Conservation (phyloP, 1,284 basidiomycete genomes). For the Sporisorium scitamineum region DNA sequence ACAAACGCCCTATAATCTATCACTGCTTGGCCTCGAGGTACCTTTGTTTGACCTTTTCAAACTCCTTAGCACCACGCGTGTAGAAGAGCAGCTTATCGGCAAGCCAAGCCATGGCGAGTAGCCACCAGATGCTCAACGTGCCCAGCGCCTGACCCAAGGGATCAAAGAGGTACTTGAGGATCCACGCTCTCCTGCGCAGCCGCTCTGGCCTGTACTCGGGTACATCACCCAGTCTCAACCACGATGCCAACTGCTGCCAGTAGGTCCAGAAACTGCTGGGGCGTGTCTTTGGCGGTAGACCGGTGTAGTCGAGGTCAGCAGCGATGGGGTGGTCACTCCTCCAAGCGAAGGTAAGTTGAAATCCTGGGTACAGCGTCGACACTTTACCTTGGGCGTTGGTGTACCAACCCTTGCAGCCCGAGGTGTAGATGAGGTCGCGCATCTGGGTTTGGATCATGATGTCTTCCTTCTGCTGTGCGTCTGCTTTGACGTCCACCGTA, state of each 20-base stretch:
- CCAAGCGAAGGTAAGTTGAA: slow-evolving; percentile 38
- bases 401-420: slow-evolving; percentile 48
- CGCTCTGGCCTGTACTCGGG: slow-evolving; percentile 24
- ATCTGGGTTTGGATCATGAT: slow-evolving; percentile 37
- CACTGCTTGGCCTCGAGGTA: slow-evolving; percentile 69
- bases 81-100: slow-evolving; percentile 27
- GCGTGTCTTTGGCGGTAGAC: not conserved
- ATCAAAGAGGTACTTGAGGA: not conserved
- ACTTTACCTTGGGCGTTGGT: slow-evolving; percentile 32
- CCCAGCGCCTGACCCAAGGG: not conserved
- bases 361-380: slow-evolving; percentile 31
- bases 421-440: slow-evolving; percentile 40
- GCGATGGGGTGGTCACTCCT: slow-evolving; percentile 32
- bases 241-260: slow-evolving; percentile 22
- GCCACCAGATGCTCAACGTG: not conserved
- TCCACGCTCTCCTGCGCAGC: slow-evolving; percentile 2
- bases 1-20: no score
- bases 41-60: slow-evolving; percentile 15
- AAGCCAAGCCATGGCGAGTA: slow-evolving; percentile 19
- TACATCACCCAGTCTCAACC: slow-evolving; percentile 25
- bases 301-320: slow-evolving; percentile 21
- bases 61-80: slow-evolving; percentile 13
- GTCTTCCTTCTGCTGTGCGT: slow-evolving; percentile 45
- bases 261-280: slow-evolving; percentile 22
- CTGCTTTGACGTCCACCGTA: slow-evolving; percentile 23